Evolutionary conservation across 306 rosid genomes (phyloP), one percentile per base, ranked within the genome.

Genomic region (Pterocarpus santalinus): DNA sequence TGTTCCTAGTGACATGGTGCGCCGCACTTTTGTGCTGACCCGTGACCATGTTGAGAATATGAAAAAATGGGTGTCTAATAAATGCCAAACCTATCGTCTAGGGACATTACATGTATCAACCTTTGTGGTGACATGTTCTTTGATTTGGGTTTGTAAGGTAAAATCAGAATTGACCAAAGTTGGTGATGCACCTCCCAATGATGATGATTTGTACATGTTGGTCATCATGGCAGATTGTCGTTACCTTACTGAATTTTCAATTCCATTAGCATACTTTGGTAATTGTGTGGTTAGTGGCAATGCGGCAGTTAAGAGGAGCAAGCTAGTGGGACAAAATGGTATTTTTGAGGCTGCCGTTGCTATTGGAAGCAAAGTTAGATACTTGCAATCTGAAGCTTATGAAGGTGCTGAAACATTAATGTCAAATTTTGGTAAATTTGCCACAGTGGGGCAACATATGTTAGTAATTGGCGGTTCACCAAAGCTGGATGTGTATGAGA

Each of bases 221-320:
- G 17, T 83, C 33, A 22, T 22, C 1, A 5, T 66, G 49, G 87
- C 85, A 13, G 88, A 87, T 69, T 79, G 86, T 14, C 67, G 91
- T 32, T 41, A 73, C 44, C 80, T 64, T 33, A 52, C 56, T 7
- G 72, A 80, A 3, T 6, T 67, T 65, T 56, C 85, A 53, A 46
- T 82, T 52, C 90, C 88, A 3, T 44, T 10, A 0, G 44, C 69
- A 11, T 88, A 88, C 56, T 88, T 84, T 15, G 90, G 90, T 2
- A 87, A 87, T 11, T 87, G 84, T 43, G 38, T 84, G 10, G 65
- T 66, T 8, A 0, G 65, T 17, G 65, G 74, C 13, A 17, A 34
- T 5, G 84, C 43, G 1, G 4, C 32, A 14, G 35, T 81, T 7
- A 64, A 55, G 55, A 78, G 56, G 78, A 34, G 81, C 12, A 71